Evolutionary conservation across 2,329 filamentous ascomycete genomes (phyloP), one percentile per base, ranked within the genome.

Genomic region (Ascochyta rabiei): DNA sequence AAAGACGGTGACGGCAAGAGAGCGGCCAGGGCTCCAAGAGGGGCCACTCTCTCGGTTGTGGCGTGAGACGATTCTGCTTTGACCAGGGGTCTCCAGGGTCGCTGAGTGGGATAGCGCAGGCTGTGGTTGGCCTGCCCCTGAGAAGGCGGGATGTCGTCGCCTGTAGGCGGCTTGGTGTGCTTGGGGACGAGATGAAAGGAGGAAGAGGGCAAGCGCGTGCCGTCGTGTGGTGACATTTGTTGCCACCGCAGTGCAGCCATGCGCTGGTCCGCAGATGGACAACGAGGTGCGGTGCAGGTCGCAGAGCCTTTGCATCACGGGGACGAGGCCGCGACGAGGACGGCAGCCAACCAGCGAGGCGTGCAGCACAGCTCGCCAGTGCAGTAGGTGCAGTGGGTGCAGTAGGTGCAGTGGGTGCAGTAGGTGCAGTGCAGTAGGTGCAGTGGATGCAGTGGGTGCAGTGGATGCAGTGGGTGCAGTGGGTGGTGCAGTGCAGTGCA

Each of bases 171-270:
- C 48, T 39, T 56, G 43, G 40, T 48, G n/a, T 43, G 46, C 30
- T 55, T 46, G 41, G 41, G 41, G 52, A 50, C 30, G 41, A 63
- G 62, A 67, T 65, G 62, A 64, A 61, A 60, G 63, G 62, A 59
- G 41, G 59, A 44, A 40, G 55, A 62, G 64, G 51, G 41, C 46
- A 53, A 26, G 53, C 56, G 51, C 53, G 46, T 46, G 52, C 60
- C 54, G 53, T 54, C 42, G 55, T 49, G 31, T 40, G 35, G 53
- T 57, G 57, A 56, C 56, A 63, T 54, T 44, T 54, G 61, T 54
- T 44, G 60, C 59, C 60, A 55, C 58, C 40, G 53, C 52, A 47
- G 46, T 42, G 47, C 43, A 37, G 42, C 55, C n/a, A 13, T 24
- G 26, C 42, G 19, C 45, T 48, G 46, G 26, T 38, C 33, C 34